Conservation (phyloP, 257 asterid genomes). For the Thymus quinquecostatus region DNA sequence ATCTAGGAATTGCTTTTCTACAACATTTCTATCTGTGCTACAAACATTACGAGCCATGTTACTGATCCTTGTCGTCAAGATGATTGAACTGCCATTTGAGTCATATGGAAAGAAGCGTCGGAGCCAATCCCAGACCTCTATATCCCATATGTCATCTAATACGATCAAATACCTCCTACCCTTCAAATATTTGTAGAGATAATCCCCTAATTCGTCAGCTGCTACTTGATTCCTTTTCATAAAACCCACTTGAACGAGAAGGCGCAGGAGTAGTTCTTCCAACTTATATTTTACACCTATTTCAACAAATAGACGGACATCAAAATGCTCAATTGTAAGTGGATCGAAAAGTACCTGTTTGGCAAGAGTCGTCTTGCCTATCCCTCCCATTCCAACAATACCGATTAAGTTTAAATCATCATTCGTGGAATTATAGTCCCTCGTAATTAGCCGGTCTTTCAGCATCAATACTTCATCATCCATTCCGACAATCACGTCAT, state of each 20-base stretch:
- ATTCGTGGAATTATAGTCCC: too few relatives aligned
- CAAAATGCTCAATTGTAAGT: not conserved
- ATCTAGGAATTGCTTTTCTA: not conserved
- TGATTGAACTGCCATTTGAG: not conserved
- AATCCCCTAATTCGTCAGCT: not conserved
- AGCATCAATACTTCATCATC: not conserved
- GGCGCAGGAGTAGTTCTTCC: not conserved
- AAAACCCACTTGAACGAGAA: too few relatives aligned
- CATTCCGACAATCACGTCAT: not conserved
- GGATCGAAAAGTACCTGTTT: not conserved
- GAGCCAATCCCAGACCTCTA: not conserved
- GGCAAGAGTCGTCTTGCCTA: constrained; percentile 22
- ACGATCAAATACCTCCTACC: constrained; percentile 9
- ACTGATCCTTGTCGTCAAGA: not conserved
- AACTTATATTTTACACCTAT: not conserved
- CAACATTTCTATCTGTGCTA: too few relatives aligned
- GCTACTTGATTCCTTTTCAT: too few relatives aligned
- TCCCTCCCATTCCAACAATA: constrained; percentile 16
- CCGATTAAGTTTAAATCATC: too few relatives aligned
- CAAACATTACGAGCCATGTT: not conserved
- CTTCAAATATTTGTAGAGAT: not conserved
- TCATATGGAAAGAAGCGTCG: not conserved
- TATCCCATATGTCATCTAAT: constrained; percentile 15
- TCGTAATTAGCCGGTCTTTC: not conserved
- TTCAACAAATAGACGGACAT: not conserved